Base-by-base conservation (phyloP, 108 stramenopile genomes). In the Hondaea fermentalgiana region DNA sequence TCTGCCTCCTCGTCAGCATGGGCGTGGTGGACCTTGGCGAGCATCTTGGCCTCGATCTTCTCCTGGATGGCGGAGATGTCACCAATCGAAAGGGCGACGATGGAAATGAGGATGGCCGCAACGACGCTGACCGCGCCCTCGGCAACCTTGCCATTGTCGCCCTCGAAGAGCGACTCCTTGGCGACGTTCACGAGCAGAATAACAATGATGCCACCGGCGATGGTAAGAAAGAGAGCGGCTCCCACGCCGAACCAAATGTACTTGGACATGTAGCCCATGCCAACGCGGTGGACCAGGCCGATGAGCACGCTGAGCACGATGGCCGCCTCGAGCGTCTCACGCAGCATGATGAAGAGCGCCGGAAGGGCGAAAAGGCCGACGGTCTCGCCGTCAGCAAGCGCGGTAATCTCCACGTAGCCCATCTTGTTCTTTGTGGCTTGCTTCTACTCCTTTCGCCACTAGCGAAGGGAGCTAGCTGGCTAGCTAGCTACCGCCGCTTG, bases 321-420 rank as follows among this genome's bases (percentile, higher is more conserved):
- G 28, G 87, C 87, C 19, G 87, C 87, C 59, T 87, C 87, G 44
- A 87, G 87, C 44, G 87, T 87, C 45, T 87, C 87, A 0, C 87
- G 87, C 19, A 87, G 5, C 28, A 25, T 58, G 58, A 87, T 59
- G 59, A 87, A 87, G 59, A 87, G 44, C 35, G 87, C 87, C 17
- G 87, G 87, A 17, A 87, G 42, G 59, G 58, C 57, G 87, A 87
- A 87, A 5, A 59, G 25, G 5, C 58, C 87, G 28, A 35, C 23
- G 58, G 35, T 69, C 64, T 69, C 64, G 64, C 64, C 64, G 2
- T 69, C 64, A 2, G 2, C 64, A 3, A 69, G 64, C 64, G 64
- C 64, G 4, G 64, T 69, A 17, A 69, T 69, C 42, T 69, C 64
- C 10, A 69, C 64, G 64, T 69, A 69, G 64, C 64, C 64, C 64